A percentile compares a stretch with the other conserved stretches of the same genome.
Evolutionary conservation across 257 asterid species (phyloP).

Genomic region (Solanum chaucha): DNA sequence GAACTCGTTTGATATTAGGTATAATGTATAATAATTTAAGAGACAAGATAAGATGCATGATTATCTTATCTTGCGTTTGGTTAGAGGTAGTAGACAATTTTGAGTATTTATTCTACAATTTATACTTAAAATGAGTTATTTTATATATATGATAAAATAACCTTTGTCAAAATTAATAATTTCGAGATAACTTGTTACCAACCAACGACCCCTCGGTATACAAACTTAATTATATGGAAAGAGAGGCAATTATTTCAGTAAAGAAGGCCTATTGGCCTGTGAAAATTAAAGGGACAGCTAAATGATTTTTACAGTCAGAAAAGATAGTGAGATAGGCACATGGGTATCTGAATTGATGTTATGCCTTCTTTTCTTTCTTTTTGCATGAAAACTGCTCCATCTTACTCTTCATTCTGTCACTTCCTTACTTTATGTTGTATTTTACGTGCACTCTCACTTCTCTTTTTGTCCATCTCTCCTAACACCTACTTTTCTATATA

Average conservation of each 20-base stretch:
- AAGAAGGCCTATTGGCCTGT: neutral
- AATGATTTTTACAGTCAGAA: neutral
- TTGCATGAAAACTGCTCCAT: neutral
- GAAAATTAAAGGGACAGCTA: neutral
- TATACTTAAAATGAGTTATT: too few species aligned
- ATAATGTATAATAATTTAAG: too few species aligned
- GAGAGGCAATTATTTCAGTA: neutral
- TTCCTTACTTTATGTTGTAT: neutral
- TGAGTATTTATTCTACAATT: too few species aligned
- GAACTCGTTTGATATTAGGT: too few species aligned
- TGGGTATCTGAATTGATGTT: neutral
- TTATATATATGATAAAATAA: too few species aligned
- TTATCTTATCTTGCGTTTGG: too few species aligned
- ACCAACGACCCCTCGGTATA: neutral
- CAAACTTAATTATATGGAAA: neutral
- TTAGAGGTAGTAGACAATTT: neutral
- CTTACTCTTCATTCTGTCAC: neutral
- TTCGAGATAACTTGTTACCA: too few species aligned
- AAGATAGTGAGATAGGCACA: neutral
- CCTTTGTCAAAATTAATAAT: too few species aligned
- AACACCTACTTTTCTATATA: neutral
- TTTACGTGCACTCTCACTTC: neutral
- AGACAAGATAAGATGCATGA: too few species aligned
- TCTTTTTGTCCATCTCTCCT: neutral
- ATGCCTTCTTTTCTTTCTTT: neutral